A percentile compares a stretch with the other conserved stretches of the same genome.
These are phyloP conservation scores for Aquilaria sinensis DNA, from an alignment of 345 rosid species.

Conservation along the genomic window DNA sequence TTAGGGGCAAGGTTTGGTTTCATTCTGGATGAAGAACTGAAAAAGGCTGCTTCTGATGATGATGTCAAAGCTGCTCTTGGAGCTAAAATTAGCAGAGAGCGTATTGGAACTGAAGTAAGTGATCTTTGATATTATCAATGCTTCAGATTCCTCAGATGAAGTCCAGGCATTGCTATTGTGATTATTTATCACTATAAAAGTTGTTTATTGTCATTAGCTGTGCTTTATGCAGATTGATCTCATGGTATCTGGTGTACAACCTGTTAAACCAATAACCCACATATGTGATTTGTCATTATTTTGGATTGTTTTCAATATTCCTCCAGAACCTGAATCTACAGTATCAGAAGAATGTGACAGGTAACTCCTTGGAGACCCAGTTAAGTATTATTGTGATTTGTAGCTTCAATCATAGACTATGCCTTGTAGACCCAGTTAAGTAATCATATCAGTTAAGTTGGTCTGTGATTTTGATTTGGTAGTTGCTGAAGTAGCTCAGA, in stretches of 20 bases:
- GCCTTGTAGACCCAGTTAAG: too few relatives aligned
- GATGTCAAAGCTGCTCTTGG: slow-evolving; percentile 83
- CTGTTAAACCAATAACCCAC: slow-evolving; percentile 58
- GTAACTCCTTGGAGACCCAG: slow-evolving; percentile 20
- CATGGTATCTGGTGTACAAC: slow-evolving; percentile 79
- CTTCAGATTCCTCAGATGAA: slow-evolving; percentile 4
- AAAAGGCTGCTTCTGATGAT: slow-evolving; percentile 62
- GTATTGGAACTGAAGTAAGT: slow-evolving; percentile 84
- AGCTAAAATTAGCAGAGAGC: slow-evolving; percentile 87
- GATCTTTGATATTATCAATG: slow-evolving; percentile 4
- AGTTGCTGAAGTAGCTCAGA: too few relatives aligned
- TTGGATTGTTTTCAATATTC: slow-evolving; percentile 62
- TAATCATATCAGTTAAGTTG: too few relatives aligned
- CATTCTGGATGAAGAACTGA: slow-evolving; percentile 63
- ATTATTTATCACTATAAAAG: too few relatives aligned
- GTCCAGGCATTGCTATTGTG: too few relatives aligned
- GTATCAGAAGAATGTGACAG: slow-evolving; percentile 51
- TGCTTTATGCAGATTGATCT: slow-evolving; percentile 63
- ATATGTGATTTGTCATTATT: slow-evolving; percentile 57
- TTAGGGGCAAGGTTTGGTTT: slow-evolving; percentile 88
- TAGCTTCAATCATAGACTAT: too few relatives aligned
- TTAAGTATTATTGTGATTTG: too few relatives aligned
- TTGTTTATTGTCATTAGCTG: slow-evolving; percentile 15
- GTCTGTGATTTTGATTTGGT: too few relatives aligned
- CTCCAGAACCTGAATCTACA: slow-evolving; percentile 42